Percentiles rank a stretch among this genome's conserved stretches.
phyloP scores from a whole-genome alignment of 1,139 yeast genomes.

The Sugiyamaella xylanicola region DNA sequence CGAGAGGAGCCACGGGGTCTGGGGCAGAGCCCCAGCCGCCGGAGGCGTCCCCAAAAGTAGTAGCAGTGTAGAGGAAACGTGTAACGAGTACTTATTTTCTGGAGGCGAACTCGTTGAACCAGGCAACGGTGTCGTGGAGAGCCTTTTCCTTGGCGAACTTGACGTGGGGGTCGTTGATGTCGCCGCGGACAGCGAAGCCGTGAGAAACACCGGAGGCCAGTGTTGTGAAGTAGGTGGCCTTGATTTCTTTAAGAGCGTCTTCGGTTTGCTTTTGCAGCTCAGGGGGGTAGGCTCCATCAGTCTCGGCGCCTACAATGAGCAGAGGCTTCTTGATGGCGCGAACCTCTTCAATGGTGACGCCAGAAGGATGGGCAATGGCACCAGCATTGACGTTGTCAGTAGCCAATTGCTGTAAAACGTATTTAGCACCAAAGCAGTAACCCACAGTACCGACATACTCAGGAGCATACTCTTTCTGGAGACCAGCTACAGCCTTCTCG shows the following conservation, averaged over 20 bases:
- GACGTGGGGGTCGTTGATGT: conserved; percentile 54
- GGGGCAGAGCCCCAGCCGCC: background rate
- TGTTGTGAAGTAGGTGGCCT: conserved; percentile 59
- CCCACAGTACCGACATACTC: conserved; percentile 65
- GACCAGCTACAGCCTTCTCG: conserved; percentile 48
- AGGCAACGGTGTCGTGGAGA: conserved; percentile 58
- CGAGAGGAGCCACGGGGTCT: conserved; percentile 1
- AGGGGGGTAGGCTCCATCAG: conserved; percentile 61
- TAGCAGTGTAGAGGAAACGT: no score
- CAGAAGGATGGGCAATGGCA: conserved; percentile 82
- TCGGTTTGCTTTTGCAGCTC: conserved; percentile 67
- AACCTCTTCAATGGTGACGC: conserved; percentile 64
- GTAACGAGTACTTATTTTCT: background rate
- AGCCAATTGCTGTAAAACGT: conserved; percentile 56
- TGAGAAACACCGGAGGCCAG: conserved; percentile 65
- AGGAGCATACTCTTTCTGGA: conserved; percentile 50
- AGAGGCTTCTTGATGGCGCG: conserved; percentile 65
- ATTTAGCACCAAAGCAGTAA: conserved; percentile 84
- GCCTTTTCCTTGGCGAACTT: conserved; percentile 73
- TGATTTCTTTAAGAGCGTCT: conserved; percentile 52
- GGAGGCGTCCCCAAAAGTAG: background rate
- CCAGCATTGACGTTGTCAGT: conserved; percentile 53
- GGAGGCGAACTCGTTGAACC: conserved; percentile 45
- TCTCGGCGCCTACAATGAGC: conserved; percentile 70
- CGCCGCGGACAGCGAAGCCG: conserved; percentile 82